phyloP scores from a whole-genome alignment of 371 early-diverging fungal species.

The Mortierella sp. region DNA sequence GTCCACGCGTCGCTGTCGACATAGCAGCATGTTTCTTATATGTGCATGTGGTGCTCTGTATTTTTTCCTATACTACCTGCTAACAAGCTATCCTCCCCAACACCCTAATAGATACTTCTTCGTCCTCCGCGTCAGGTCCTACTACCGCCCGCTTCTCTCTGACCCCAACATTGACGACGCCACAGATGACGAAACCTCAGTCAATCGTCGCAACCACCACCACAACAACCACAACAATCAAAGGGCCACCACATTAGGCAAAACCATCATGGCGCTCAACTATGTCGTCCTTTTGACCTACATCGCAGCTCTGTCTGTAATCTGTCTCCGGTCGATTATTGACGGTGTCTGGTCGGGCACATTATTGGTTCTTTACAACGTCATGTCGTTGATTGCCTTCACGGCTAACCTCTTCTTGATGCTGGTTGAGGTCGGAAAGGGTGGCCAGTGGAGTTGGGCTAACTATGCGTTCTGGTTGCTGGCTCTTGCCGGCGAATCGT shows the following conservation, averaged over 20 bases:
- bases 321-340: constrained; percentile 40
- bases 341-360: constrained; percentile 50
- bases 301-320: constrained; percentile 26
- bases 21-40: too few species aligned
- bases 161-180: constrained; percentile 11
- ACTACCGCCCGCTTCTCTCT: constrained; percentile 40
- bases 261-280: constrained; percentile 27
- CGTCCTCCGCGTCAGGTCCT: constrained; percentile 35
- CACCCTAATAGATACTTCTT: constrained; percentile 33
- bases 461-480: constrained; percentile 54
- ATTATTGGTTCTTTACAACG: constrained; percentile 35
- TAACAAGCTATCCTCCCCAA: neutral
- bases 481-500: constrained; percentile 40
- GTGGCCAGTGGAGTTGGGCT: constrained; percentile 56
- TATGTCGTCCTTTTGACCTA: constrained; percentile 25
- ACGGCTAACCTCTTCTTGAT: constrained; percentile 35
- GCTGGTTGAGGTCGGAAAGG: constrained; percentile 30
- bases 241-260: constrained; percentile 18
- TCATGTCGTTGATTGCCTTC: constrained; percentile 32
- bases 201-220: neutral
- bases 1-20: neutral
- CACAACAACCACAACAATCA: neutral
- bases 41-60: neutral
- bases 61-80: neutral
- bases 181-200: neutral